phyloP scores from a whole-genome alignment of 371 early-diverging fungal species.

The Mortierella sp. region DNA sequence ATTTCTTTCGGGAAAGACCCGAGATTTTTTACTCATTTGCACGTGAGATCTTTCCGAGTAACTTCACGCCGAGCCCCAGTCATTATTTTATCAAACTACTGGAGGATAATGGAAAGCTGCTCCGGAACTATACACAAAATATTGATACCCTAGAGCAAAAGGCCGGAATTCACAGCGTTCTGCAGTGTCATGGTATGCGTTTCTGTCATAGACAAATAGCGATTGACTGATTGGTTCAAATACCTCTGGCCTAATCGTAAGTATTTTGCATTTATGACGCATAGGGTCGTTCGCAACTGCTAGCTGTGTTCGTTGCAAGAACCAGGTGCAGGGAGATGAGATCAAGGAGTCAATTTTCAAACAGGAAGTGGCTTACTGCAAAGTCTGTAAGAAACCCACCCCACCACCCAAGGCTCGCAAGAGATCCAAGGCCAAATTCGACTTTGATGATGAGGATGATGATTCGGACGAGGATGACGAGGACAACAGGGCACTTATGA shows the following conservation, averaged over 20 bases:
- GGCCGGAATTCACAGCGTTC: conserved; percentile 87
- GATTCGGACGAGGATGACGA: conserved; percentile 63
- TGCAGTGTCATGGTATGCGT: conserved; percentile 89
- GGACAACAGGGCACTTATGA: conserved; percentile 58
- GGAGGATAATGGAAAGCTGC: conserved; percentile 84
- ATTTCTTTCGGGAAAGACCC: conserved; percentile 88
- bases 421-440: conserved; percentile 12
- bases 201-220: not conserved
- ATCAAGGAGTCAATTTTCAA: conserved; percentile 85
- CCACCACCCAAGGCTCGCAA: conserved; percentile 38
- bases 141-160: conserved; percentile 97
- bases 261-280: not conserved
- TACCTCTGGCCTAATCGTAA: not conserved
- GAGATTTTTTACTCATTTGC: conserved; percentile 97
- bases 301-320: conserved; percentile 87
- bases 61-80: conserved; percentile 92
- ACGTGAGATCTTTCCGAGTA: conserved; percentile 88
- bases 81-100: conserved; percentile 94
- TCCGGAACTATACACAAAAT: conserved; percentile 98
- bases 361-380: conserved; percentile 70
- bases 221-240: not conserved
- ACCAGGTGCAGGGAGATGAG: conserved; percentile 81
- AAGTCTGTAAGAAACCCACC: conserved; percentile 59
- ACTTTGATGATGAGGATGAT: not conserved
- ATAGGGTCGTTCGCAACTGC: conserved; percentile 92